Base-by-base conservation (phyloP, 2,329 filamentous ascomycete genomes). In the Colletotrichum sp. region DNA sequence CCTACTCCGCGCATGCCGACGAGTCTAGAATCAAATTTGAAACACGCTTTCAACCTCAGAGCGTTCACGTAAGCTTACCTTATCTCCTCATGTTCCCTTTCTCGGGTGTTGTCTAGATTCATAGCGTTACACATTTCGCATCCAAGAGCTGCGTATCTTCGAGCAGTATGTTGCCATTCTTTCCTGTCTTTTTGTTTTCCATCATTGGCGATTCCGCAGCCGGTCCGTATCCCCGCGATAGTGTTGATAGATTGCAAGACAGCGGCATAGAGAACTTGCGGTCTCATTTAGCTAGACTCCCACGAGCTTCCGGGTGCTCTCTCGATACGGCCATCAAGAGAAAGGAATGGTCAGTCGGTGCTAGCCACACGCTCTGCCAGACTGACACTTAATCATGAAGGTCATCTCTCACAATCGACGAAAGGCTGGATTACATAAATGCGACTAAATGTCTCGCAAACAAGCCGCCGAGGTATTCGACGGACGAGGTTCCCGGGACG, bases 401-500 rank as follows among this genome's bases (percentile, higher is more conserved):
- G 70, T 70, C 66, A 6, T 63, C 66, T 18, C 64, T 73, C 21
- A 38, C 59, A 13, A 6, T 59, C 12, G 66, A 63, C 1, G 71
- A 73, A 21, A 21, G 67, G 13, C 29, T 81, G 11, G 63, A 69
- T 9, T 80, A 80, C 69, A 78, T 79, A 21, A 33, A 51, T 29
- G 77, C 78, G 6, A 77, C 79, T 34, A 71, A 78, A 43, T 79
- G 78, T 36, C 75, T 80, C 3, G 73, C 76, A 38, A 58, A 27
- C 7, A 75, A 71, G 55, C 75, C 78, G 12, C 74, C 78, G 3
- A 66, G 68, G n/a, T 65, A 59, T 9, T 36, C 54, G 8, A 6
- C 54, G 6, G 15, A 27, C 13, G 27, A 24, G 3, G 76, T 73
- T 24, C 78, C 79, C 8, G 81, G 79, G n/a, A 79, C 80, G 2